These are phyloP conservation scores for Starmerella vaccinii DNA, from an alignment of 805 yeast genomes.

Conservation along the genomic window DNA sequence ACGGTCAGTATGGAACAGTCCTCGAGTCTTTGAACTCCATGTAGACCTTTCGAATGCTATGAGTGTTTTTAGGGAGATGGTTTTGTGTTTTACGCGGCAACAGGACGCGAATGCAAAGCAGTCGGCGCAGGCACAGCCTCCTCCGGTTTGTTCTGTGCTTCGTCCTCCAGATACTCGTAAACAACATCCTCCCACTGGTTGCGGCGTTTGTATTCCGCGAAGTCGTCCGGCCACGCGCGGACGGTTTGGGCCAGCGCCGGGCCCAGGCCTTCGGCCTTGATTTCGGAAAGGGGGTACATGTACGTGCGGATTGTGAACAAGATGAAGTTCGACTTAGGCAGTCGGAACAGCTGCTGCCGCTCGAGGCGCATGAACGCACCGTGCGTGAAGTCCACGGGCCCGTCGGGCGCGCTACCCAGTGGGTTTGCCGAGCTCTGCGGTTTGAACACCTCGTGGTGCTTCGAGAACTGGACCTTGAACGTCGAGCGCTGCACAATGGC, in stretches of 20 bases:
- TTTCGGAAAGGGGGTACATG: conserved; percentile 40
- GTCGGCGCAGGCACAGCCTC: too few species aligned
- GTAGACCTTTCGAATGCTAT: too few species aligned
- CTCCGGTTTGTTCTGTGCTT: background rate
- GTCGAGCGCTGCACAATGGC: conserved; percentile 54
- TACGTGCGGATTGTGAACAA: conserved; percentile 50
- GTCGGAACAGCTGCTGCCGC: conserved; percentile 46
- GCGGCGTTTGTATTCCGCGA: conserved; percentile 53
- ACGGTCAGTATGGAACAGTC: too few species aligned
- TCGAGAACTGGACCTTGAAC: conserved; percentile 51
- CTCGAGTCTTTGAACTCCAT: too few species aligned
- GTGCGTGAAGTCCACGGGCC: conserved; percentile 30
- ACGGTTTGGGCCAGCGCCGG: conserved; percentile 55
- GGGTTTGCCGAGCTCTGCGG: conserved; percentile 36
- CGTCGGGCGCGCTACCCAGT: conserved; percentile 29
- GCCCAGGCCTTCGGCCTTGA: conserved; percentile 39
- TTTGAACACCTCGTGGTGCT: conserved; percentile 43
- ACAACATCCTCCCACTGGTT: conserved; percentile 48
- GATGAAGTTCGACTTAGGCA: conserved; percentile 40
- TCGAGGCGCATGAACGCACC: conserved; percentile 50
- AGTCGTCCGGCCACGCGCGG: conserved; percentile 47
- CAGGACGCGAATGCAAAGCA: too few species aligned
- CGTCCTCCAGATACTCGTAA: conserved; percentile 7
- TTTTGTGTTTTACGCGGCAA: too few species aligned
- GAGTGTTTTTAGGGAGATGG: too few species aligned